Evolutionary conservation across 345 rosid species (phyloP).

Genomic region (Ceriops zippeliana): DNA sequence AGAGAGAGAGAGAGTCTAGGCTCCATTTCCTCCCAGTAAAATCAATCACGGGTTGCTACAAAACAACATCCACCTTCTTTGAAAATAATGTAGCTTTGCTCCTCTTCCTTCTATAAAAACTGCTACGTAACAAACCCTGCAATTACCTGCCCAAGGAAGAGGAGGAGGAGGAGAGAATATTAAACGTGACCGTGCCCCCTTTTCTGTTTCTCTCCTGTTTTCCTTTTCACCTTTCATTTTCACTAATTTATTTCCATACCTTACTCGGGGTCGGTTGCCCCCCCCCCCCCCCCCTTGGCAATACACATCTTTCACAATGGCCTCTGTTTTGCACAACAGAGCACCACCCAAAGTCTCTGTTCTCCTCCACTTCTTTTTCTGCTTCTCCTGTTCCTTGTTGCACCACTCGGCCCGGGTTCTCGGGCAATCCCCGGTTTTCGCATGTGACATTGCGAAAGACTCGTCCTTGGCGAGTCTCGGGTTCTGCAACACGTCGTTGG

Average conservation of each 20-base stretch:
- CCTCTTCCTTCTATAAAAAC: background rate
- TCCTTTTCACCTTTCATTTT: background rate
- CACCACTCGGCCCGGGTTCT: constrained; percentile 10
- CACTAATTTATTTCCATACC: background rate
- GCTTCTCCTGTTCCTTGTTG: background rate
- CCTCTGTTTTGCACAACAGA: constrained; percentile 21
- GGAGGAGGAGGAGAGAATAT: background rate
- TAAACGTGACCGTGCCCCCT: background rate
- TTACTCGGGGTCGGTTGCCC: background rate
- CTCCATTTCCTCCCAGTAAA: too few species aligned
- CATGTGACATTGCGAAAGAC: constrained; percentile 56
- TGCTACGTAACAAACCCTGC: background rate
- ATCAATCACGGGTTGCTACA: constrained; percentile 51
- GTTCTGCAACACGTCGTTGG: constrained; percentile 53
- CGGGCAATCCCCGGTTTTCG: constrained; percentile 62
- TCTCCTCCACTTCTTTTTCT: constrained; percentile 23
- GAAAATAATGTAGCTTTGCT: background rate
- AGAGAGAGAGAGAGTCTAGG: too few species aligned
- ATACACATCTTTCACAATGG: constrained; percentile 11
- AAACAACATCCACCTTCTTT: constrained; percentile 27
- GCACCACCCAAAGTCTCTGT: constrained; percentile 33
- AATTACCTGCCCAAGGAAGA: background rate
- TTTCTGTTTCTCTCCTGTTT: background rate
- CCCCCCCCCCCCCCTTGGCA: too few species aligned
- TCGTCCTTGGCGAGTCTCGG: constrained; percentile 45